These are phyloP conservation scores for Sarocladium kiliense DNA, from an alignment of 2,329 filamentous ascomycete genomes.

Conservation along the genomic window DNA sequence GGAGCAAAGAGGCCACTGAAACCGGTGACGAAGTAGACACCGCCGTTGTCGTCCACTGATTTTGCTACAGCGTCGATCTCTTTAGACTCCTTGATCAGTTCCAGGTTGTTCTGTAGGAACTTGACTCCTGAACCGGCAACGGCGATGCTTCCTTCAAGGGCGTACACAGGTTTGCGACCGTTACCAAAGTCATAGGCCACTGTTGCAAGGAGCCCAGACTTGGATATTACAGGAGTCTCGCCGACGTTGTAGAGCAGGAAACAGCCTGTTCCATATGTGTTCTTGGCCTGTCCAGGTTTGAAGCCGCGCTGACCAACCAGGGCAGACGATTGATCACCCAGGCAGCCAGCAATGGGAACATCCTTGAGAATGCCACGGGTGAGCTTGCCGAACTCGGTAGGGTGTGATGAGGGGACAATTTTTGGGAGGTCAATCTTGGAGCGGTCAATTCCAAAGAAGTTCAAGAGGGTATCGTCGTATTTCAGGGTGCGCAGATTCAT, in stretches of 20 bases:
- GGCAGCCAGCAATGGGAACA: slow-evolving; percentile 66
- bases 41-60: slow-evolving; percentile 61
- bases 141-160: slow-evolving; percentile 71
- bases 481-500: slow-evolving; percentile 79
- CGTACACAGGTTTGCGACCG: slow-evolving; percentile 62
- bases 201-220: slow-evolving; percentile 70
- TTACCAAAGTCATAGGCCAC: slow-evolving; percentile 74
- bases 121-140: slow-evolving; percentile 74
- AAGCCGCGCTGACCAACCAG: slow-evolving; percentile 78
- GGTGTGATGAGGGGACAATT: slow-evolving; percentile 70
- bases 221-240: slow-evolving; percentile 71
- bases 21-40: slow-evolving; percentile 72
- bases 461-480: slow-evolving; percentile 71
- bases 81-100: slow-evolving; percentile 44
- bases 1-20: slow-evolving; percentile 78
- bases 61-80: slow-evolving; percentile 41
- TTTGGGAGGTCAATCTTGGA: slow-evolving; percentile 67
- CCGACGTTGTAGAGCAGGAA: slow-evolving; percentile 83
- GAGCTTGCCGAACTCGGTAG: slow-evolving; percentile 62
- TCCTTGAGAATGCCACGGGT: slow-evolving; percentile 58
- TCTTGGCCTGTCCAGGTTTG: slow-evolving; percentile 70
- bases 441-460: slow-evolving; percentile 68
- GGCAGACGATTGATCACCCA: slow-evolving; percentile 78
- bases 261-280: slow-evolving; percentile 82
- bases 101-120: slow-evolving; percentile 55